These are phyloP conservation scores for Fragilariopsis cylindrus DNA, from an alignment of 108 stramenopile genomes.

Conservation along the genomic window DNA sequence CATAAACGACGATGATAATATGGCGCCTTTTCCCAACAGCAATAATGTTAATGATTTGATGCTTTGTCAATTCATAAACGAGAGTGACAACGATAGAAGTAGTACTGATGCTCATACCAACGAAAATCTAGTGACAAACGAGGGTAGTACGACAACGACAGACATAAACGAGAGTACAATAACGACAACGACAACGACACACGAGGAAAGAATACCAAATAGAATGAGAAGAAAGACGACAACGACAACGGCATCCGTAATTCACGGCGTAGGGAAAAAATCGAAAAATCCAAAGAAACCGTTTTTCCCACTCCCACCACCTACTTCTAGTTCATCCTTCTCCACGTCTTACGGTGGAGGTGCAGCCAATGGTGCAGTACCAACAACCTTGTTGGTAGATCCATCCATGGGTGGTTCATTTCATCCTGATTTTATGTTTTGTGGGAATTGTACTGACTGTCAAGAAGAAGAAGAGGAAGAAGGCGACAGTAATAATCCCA, in stretches of 20 bases:
- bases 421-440: slow-evolving; percentile 60
- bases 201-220: neutral
- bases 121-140: too few relatives aligned
- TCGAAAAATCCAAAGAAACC: neutral
- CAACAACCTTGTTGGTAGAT: neutral
- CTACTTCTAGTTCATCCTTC: neutral
- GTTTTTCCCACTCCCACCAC: neutral
- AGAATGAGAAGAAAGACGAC: neutral
- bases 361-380: neutral
- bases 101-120: too few relatives aligned
- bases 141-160: too few relatives aligned
- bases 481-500: neutral
- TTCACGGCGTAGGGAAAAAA: too few relatives aligned
- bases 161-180: neutral
- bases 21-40: neutral
- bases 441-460: slow-evolving; percentile 43
- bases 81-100: neutral
- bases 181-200: neutral
- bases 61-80: neutral
- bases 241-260: neutral
- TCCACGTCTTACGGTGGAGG: neutral
- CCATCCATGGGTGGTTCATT: slow-evolving; percentile 1
- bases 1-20: too few relatives aligned
- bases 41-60: neutral
- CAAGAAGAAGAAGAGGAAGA: slow-evolving; percentile 17